Conservation (phyloP, 192 early-diverging fungal genomes). For the Backusella liffmaniae region DNA sequence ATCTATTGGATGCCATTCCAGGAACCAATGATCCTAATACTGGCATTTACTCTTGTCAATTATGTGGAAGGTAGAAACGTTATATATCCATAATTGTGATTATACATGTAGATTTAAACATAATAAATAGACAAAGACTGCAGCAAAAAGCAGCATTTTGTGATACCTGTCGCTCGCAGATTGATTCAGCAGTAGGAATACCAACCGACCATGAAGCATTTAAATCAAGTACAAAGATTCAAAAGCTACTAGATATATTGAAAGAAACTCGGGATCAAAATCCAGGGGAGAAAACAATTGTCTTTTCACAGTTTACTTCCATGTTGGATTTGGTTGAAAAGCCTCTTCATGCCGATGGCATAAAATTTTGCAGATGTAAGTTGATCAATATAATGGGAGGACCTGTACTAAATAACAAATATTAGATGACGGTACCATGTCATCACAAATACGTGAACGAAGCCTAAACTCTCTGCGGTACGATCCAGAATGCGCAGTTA, state of each 20-base stretch:
- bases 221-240: constrained; percentile 38
- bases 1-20: constrained; percentile 16
- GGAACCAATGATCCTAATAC: neutral
- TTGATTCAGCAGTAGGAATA: neutral
- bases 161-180: constrained; percentile 8
- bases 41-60: constrained; percentile 11
- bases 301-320: constrained; percentile 59
- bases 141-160: constrained; percentile 16
- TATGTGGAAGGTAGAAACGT: constrained; percentile 23
- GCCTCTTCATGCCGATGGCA: constrained; percentile 36
- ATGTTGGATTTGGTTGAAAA: constrained; percentile 51
- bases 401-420: neutral
- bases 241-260: constrained; percentile 48
- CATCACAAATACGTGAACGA: constrained; percentile 48
- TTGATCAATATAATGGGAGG: neutral
- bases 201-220: neutral
- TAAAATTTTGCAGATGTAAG: constrained; percentile 44
- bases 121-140: neutral
- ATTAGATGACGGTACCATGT: constrained; percentile 37
- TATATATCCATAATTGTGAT: neutral
- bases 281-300: constrained; percentile 57
- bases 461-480: constrained; percentile 62
- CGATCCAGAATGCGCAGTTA: constrained; percentile 55
- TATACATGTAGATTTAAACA: neutral
- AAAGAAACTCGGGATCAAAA: constrained; percentile 37